phyloP scores from a whole-genome alignment of 208 protist genomes.

The Leishmania turanica region DNA sequence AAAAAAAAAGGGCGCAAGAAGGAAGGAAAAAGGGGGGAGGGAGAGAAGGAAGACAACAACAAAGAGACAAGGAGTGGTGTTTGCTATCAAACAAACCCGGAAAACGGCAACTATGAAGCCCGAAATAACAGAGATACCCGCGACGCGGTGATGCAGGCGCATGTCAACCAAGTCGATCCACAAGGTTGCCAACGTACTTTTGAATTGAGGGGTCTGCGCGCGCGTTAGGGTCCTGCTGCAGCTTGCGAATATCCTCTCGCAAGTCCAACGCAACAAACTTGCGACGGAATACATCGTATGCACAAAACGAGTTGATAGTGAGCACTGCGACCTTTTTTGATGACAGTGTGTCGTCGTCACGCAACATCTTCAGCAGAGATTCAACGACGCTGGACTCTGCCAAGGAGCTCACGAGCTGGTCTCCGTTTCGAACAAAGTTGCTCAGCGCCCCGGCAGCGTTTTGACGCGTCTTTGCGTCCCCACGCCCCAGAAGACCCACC shows the following conservation, averaged over 20 bases:
- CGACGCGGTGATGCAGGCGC: conserved; percentile 3
- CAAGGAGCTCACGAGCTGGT: conserved; percentile 63
- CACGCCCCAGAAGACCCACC: conserved; percentile 69
- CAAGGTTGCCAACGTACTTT: conserved; percentile 61
- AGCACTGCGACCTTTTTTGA: conserved; percentile 88
- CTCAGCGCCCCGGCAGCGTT: conserved; percentile 95
- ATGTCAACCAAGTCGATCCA: conserved; percentile 24
- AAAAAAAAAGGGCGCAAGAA: neutral
- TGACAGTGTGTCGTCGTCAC: conserved; percentile 55
- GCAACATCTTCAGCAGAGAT: conserved; percentile 75
- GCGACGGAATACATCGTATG: conserved; percentile 77
- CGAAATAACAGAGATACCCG: conserved; percentile 6
- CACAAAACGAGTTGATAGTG: conserved; percentile 91
- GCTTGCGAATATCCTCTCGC: conserved; percentile 48
- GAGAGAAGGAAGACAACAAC: neutral
- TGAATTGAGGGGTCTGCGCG: conserved; percentile 60
- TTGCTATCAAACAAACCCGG: neutral
- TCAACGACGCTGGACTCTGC: conserved; percentile 72
- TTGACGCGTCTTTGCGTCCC: conserved; percentile 94
- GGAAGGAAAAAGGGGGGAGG: neutral
- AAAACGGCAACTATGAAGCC: conserved; percentile 21
- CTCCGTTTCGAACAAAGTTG: conserved; percentile 95
- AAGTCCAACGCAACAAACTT: conserved; percentile 67
- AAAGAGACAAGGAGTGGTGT: neutral
- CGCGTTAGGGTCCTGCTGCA: conserved; percentile 48